Base-by-base conservation (phyloP, 2,329 filamentous ascomycete genomes). In the Trichoderma polysporum region DNA sequence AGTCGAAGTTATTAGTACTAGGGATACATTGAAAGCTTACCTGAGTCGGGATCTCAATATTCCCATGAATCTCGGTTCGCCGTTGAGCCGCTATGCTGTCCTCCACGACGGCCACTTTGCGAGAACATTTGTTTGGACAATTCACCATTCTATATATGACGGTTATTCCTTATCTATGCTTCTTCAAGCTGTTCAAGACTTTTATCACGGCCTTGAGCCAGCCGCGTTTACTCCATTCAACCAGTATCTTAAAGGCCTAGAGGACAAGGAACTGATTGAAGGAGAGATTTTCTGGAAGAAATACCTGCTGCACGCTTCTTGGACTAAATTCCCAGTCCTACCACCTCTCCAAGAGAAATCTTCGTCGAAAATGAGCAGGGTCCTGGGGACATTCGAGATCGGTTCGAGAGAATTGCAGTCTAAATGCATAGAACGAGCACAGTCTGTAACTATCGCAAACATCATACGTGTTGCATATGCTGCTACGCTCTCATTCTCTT, bases 401-500 rank as follows among this genome's bases (percentile, higher is more conserved):
- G 58, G 3, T 10, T 37, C 41, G 19, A 37, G 29, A 33, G 29
- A 60, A 37, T 19, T 15, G 1, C 29, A 25, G 0, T 3, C n/a
- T 8, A 10, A 13, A 37, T 15, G 22, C 29, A 12, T n/a, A n/a
- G n/a, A n/a, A n/a, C n/a, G 13, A 41, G 9, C 22, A 31, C 45
- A 53, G n/a, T 31, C 25, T 4, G 31, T 29, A 15, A 63, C 37
- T 4, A 52, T 63, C 17, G 37, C 60, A 17, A 63, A 52, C n/a
- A 17, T 63, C 12, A 25, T 63, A n/a, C 60, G 60, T 12, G 60
- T 63, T 41, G 60, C 47, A 10, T 63, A 53, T 27, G 60, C 47
- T 22, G 60, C 60, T 10, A 25, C 60, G 4, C 60, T 63, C 27
- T 54, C n/a, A 7, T 47, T 19, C 10, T 53, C 15, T 5, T 41